These are phyloP conservation scores for Verticillium klebahnii DNA, from an alignment of 2,329 filamentous ascomycete species.

Conservation along the genomic window DNA sequence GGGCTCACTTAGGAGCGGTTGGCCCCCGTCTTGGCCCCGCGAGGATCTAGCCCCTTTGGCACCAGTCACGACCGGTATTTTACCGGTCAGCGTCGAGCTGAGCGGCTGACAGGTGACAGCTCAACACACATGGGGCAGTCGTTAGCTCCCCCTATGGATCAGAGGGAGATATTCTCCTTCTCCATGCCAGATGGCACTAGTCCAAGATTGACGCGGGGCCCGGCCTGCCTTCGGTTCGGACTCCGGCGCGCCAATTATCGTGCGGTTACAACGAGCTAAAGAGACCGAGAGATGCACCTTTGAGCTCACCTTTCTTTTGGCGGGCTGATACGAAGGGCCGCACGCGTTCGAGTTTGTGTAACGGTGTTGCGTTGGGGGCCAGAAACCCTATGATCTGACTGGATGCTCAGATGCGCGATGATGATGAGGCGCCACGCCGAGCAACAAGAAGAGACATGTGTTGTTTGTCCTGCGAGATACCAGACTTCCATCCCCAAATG, in stretches of 20 bases:
- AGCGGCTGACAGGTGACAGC: background rate
- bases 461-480: background rate
- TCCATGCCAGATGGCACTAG: background rate
- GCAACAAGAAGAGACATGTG: background rate
- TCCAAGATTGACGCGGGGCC: background rate
- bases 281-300: too few relatives aligned
- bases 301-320: background rate
- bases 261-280: too few relatives aligned
- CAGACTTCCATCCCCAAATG: background rate
- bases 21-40: background rate
- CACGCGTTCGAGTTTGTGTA: background rate
- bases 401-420: background rate
- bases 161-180: background rate
- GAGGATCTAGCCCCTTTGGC: background rate
- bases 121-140: background rate
- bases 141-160: background rate
- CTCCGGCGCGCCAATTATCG: background rate
- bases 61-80: too few relatives aligned
- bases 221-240: too few relatives aligned
- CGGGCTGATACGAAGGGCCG: background rate
- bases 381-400: background rate
- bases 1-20: background rate
- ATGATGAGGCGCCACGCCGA: background rate
- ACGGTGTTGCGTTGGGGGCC: background rate
- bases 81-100: too few relatives aligned